These are phyloP conservation scores for Beauveria sp. DNA, from an alignment of 2,329 filamentous ascomycete genomes.

Conservation along the genomic window DNA sequence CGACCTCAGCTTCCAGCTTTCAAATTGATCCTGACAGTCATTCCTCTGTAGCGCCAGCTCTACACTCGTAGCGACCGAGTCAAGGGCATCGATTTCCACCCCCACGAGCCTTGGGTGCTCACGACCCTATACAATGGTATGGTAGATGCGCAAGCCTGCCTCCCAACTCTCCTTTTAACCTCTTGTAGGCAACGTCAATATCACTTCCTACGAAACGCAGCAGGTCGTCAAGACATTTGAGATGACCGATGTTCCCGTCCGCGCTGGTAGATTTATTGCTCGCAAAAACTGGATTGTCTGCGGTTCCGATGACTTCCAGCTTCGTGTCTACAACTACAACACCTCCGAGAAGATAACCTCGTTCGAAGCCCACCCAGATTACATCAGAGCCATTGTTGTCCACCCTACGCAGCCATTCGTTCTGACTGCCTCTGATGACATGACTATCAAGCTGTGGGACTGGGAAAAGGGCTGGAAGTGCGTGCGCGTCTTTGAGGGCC, in stretches of 20 bases:
- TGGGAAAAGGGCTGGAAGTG: constrained; percentile 99
- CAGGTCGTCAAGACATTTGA: constrained; percentile 98
- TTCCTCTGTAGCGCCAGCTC: constrained; percentile 31
- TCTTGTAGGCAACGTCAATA: constrained; percentile 87
- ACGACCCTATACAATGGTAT: constrained; percentile 93
- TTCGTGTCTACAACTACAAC: constrained; percentile 97
- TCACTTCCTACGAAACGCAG: constrained; percentile 97
- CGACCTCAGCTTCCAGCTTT: background rate
- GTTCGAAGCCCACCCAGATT: constrained; percentile 96
- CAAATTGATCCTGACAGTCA: background rate
- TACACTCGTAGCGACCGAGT: constrained; percentile 86
- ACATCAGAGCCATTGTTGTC: constrained; percentile 92
- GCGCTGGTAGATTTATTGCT: constrained; percentile 91
- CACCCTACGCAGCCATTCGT: constrained; percentile 95
- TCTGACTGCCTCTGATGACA: constrained; percentile 92
- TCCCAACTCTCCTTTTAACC: background rate
- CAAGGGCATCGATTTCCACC: constrained; percentile 96
- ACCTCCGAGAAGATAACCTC: constrained; percentile 97
- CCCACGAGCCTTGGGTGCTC: constrained; percentile 91
- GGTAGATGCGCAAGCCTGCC: constrained; percentile 16
- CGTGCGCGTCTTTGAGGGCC: constrained; percentile 92
- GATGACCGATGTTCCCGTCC: constrained; percentile 94
- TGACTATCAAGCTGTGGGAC: constrained; percentile 98
- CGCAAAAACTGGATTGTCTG: constrained; percentile 99
- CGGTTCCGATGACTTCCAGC: constrained; percentile 85